Evolutionary conservation across 192 early-diverging fungal species (phyloP), one percentile per base, ranked within the genome.

Genomic region (Podila epicladia): DNA sequence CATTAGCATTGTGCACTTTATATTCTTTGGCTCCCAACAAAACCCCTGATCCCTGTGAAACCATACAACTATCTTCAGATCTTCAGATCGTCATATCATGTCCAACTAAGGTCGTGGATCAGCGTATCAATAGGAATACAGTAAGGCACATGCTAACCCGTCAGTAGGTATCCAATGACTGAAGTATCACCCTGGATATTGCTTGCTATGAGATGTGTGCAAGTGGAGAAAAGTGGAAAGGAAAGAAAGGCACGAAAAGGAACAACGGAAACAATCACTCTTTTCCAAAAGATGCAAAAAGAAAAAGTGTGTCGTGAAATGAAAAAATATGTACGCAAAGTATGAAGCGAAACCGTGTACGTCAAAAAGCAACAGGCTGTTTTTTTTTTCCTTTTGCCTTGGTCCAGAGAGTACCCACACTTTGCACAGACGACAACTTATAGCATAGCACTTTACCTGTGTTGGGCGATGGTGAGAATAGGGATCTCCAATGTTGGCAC

Each of bases 401-500:
- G 38, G 6, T 50, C 4, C 19, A 53, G 6, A 53, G 6, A 37
- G 9, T 37, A 37, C 35, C 35, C 35, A 37, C 33, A 37, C 9
- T 37, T 37, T 37, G 9, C 35, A 37, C 35, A 37, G 35, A 22
- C 31, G 13, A 67, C 65, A 20, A 57, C n/a, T 22, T 1, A 32
- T 13, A 17, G 20, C 22, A 41, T 31, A 22, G 9, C 12, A 33
- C 24, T 58, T 37, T 79, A 79, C 76, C 76, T 79, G 76, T 5
- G 62, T 51, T 3, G 64, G 76, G 22, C 69, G 53, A 49, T 71
- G 58, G 12, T 20, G 55, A n/a, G 67, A 22, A 9, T 77, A 68
- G 24, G 60, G 20, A 26, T 20, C 63, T 57, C 76, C 77, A 53
- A 69, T 69, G n/a, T 80, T 72, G 9, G 61, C 51, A 22, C 77